These are phyloP conservation scores for Penicillium samsonianum DNA, from an alignment of 495 filamentous ascomycete species.

Conservation along the genomic window DNA sequence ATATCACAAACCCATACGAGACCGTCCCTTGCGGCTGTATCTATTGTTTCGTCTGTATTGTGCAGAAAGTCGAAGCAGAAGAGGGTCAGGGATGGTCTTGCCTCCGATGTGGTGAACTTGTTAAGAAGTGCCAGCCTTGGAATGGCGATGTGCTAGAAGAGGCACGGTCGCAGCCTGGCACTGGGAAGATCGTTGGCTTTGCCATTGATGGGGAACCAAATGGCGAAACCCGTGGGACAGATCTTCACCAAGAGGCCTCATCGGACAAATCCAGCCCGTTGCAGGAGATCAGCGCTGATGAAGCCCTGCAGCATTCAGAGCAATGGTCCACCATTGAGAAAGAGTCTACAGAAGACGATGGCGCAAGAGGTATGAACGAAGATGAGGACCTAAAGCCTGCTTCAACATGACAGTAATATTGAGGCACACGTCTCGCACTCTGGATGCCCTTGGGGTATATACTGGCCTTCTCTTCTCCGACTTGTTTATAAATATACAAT, in stretches of 20 bases:
- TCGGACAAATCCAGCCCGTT: slow-evolving; percentile 27
- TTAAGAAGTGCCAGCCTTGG: slow-evolving; percentile 93
- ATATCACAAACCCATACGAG: slow-evolving; percentile 96
- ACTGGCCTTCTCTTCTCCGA: not conserved
- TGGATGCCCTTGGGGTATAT: not conserved
- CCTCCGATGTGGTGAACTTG: slow-evolving; percentile 79
- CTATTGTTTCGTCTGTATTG: slow-evolving; percentile 98
- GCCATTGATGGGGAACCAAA: slow-evolving; percentile 50
- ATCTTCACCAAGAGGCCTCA: slow-evolving; percentile 4
- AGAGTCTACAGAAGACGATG: slow-evolving; percentile 19
- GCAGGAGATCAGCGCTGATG: slow-evolving; percentile 37
- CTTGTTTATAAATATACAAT: slow-evolving; percentile 10
- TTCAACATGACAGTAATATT: not conserved
- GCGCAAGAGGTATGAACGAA: not conserved
- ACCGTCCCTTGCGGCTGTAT: slow-evolving; percentile 86
- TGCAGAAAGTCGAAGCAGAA: slow-evolving; percentile 83
- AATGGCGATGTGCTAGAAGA: slow-evolving; percentile 78
- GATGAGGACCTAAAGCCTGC: not conserved
- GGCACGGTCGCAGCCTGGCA: slow-evolving; percentile 46
- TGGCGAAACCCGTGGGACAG: slow-evolving; percentile 15
- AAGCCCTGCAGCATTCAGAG: slow-evolving; percentile 38
- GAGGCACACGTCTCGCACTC: not conserved
- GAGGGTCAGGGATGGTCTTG: slow-evolving; percentile 97
- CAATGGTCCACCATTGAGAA: slow-evolving; percentile 42
- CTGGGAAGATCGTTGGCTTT: slow-evolving; percentile 70